phyloP scores from a whole-genome alignment of 805 yeast genomes.

The Monosporozyma yasuniensis region DNA sequence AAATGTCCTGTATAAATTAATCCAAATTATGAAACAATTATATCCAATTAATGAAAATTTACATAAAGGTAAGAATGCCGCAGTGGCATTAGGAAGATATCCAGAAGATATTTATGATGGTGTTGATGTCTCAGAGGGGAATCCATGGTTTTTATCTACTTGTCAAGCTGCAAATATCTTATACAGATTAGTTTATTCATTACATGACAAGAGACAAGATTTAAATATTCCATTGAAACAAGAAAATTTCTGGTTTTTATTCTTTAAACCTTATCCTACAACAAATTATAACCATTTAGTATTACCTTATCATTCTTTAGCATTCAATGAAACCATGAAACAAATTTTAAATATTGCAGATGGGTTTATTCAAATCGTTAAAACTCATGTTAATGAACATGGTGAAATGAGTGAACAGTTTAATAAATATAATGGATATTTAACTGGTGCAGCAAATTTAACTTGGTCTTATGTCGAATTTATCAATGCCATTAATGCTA shows the following conservation, averaged over 20 bases:
- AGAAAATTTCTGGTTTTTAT: constrained; percentile 18
- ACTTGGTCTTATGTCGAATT: constrained; percentile 89
- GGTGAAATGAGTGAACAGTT: constrained; percentile 88
- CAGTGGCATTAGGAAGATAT: constrained; percentile 75
- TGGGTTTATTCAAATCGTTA: constrained; percentile 51
- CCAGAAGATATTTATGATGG: constrained; percentile 92
- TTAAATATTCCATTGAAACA: constrained; percentile 32
- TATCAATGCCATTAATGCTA: constrained; percentile 61
- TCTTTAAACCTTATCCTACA: neutral
- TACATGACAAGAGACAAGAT: constrained; percentile 34
- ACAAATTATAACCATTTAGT: neutral
- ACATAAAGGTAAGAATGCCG: constrained; percentile 32
- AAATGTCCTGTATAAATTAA: constrained; percentile 54
- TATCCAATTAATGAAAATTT: constrained; percentile 64
- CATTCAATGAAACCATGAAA: constrained; percentile 38
- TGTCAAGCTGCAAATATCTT: constrained; percentile 58
- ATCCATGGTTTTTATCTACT: constrained; percentile 87
- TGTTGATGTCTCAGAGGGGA: constrained; percentile 60
- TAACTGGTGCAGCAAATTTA: constrained; percentile 80
- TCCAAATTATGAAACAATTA: constrained; percentile 58
- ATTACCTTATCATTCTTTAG: constrained; percentile 26
- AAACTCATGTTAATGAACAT: constrained; percentile 47
- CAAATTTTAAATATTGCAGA: constrained; percentile 52
- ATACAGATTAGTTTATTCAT: constrained; percentile 44
- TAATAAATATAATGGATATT: constrained; percentile 66